Evolutionary conservation across 2,329 filamentous ascomycete genomes (phyloP), one percentile per base, ranked within the genome.

Genomic region (Trichoderma aggressivum): DNA sequence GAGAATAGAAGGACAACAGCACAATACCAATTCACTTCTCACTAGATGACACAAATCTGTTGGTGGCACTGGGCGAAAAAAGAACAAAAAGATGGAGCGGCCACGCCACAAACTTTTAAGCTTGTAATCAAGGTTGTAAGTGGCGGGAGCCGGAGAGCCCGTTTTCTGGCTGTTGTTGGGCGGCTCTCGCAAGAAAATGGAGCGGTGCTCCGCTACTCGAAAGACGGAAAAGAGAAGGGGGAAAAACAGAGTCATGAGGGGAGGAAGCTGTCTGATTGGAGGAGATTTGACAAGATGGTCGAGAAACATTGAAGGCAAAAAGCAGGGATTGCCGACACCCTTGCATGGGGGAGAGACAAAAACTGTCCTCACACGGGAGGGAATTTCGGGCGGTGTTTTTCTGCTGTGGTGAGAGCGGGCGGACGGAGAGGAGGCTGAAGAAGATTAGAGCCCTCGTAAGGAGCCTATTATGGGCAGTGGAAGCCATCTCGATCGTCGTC

Each of bases 61-160:
- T 59, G 56, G 56, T 59, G 30, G 56, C 56, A 53, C 0, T 24
- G 43, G n/a, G 47, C 47, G 3, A 12, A 24, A 34, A 34, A 32
- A 21, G 8, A 10, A 11, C 5, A 34, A 26, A 59, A 32, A 50
- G 28, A 59, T 26, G 55, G 34, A 21, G 55, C 50, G 34, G 34
- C 11, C 11, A 12, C 64, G 50, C 55, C 64, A 59, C 36, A 59
- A 12, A n/a, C 8, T 12, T 50, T 67, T 59, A 67, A 67, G 53
- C 53, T 67, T 67, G 64, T 59, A 59, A 32, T 67, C 53, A 59
- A 58, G 55, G 64, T 67, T 67, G 64, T 12, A 26, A 18, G 53
- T 56, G 26, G 63, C 24, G 64, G 55, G 36, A 47, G 18, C 26
- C 26, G 11, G 50, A 32, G 7, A 28, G 26, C 2, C 26, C 36